Conservation (phyloP, 768 basidiomycete species). For the Kwoniella sp. region DNA sequence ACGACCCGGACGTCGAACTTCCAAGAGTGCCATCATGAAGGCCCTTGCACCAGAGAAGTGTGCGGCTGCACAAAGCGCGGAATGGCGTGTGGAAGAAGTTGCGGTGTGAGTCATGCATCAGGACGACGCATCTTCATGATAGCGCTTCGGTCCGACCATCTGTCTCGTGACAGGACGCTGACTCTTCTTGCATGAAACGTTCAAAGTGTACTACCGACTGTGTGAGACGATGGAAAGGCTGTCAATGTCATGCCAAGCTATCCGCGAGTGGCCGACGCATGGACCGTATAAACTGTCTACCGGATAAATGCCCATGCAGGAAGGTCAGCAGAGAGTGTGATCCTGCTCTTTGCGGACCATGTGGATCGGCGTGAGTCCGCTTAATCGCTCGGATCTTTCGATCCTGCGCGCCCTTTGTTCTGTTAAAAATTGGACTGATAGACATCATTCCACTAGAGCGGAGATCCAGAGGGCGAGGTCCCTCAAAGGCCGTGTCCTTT, state of each 20-base stretch:
- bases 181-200: too few species aligned
- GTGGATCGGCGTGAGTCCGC: constrained; percentile 16
- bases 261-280: neutral
- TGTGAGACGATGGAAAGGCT: constrained; percentile 7
- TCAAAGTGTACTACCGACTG: constrained; percentile 16
- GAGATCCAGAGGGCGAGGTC: neutral
- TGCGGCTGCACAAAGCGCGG: constrained; percentile 8
- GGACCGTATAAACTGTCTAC: neutral
- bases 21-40: constrained; percentile 15
- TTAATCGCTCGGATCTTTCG: neutral
- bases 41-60: constrained; percentile 7
- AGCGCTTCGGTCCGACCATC: too few species aligned
- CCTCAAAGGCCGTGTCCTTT: neutral
- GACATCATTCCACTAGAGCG: too few species aligned
- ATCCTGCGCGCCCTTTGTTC: too few species aligned
- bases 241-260: neutral
- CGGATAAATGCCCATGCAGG: constrained; percentile 10
- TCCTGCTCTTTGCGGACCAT: constrained; percentile 20
- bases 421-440: too few species aligned
- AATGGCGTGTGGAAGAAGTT: constrained; percentile 20
- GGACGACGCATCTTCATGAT: neutral
- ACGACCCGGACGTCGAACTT: neutral
- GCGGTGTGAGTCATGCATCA: constrained; percentile 13
- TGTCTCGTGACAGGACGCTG: too few species aligned
- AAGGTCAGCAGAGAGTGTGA: constrained; percentile 16